Conservation (phyloP, 2,329 filamentous ascomycete genomes). For the Alternaria rosae region DNA sequence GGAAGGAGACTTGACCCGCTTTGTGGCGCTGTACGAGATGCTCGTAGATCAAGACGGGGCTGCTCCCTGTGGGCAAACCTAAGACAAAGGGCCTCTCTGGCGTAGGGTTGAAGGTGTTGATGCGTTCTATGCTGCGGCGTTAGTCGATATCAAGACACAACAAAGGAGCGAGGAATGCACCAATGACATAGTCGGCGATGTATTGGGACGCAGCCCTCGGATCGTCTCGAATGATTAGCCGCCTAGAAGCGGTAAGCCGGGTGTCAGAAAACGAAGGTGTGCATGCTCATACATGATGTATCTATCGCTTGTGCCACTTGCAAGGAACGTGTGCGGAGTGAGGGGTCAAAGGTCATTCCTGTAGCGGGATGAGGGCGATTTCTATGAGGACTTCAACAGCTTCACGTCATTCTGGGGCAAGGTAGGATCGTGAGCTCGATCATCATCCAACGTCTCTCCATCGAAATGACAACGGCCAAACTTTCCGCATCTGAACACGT, state of each 20-base stretch:
- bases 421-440: constrained; percentile 21
- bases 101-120: constrained; percentile 78
- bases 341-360: neutral
- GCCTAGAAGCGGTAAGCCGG: constrained; percentile 62
- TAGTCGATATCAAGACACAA: constrained; percentile 27
- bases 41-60: constrained; percentile 79
- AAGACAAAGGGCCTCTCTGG: constrained; percentile 79
- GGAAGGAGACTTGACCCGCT: constrained; percentile 79
- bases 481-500: constrained; percentile 26
- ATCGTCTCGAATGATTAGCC: constrained; percentile 82
- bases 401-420: constrained; percentile 34
- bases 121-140: constrained; percentile 65
- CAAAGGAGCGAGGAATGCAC: constrained; percentile 52
- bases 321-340: neutral
- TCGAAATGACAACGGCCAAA: constrained; percentile 29
- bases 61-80: constrained; percentile 83
- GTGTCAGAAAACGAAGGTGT: constrained; percentile 21
- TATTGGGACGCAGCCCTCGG: constrained; percentile 73
- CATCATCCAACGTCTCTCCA: constrained; percentile 33
- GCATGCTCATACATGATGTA: constrained; percentile 44
- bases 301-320: constrained; percentile 17
- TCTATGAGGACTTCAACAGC: constrained; percentile 17
- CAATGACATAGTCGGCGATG: constrained; percentile 82
- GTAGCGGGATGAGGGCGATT: constrained; percentile 20
- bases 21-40: constrained; percentile 76